Evolutionary conservation across 2,329 filamentous ascomycete genomes (phyloP), one percentile per base, ranked within the genome.

Genomic region (Podosphaera fusca): DNA sequence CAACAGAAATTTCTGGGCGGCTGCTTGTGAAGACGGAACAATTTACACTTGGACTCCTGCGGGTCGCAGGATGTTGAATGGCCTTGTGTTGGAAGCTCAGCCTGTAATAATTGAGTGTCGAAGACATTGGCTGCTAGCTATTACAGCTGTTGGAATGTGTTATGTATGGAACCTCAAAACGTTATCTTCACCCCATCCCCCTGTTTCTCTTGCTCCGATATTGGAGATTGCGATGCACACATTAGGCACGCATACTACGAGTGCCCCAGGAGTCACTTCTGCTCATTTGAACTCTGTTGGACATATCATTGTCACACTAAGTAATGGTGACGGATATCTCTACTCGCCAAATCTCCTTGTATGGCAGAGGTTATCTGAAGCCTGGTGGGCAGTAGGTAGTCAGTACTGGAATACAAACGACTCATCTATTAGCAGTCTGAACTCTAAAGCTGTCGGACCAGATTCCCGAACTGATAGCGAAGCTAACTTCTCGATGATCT

Each of bases 351-450:
- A 77, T 21, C 85, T 98, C 83, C 90, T 81, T 69, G 79, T 82
- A 6, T 98, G 92, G 92, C 90, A 96, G 69, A 81, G 89, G 8
- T 75, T 98, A n/a, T 94, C 88, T 1, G 94, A 98, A 67, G 79
- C 87, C 1, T 98, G 92, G 92, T 98, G 92, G 88, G 90, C 90
- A 0, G 88, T 96, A 0, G 89, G 89, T 21, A 94, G 87, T 63
- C 92, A 98, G 67, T 98, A 98, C 69, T 98, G 92, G 94, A 96
- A 98, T 69, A 94, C 88, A 0, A 94, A 88, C 56, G 92, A 95
- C 65, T 88, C 87, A 1, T 88, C 88, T 0, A 81, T 95, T 56
- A 82, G 85, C 53, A 85, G 88, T 55, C 70, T 95, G 42, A 82
- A 87, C 61, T 81, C 85, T 1, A 82, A 81, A 0, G 80, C 81